Base-by-base conservation (phyloP, 164 flowering plant species). In the Brasenia schreberi region DNA sequence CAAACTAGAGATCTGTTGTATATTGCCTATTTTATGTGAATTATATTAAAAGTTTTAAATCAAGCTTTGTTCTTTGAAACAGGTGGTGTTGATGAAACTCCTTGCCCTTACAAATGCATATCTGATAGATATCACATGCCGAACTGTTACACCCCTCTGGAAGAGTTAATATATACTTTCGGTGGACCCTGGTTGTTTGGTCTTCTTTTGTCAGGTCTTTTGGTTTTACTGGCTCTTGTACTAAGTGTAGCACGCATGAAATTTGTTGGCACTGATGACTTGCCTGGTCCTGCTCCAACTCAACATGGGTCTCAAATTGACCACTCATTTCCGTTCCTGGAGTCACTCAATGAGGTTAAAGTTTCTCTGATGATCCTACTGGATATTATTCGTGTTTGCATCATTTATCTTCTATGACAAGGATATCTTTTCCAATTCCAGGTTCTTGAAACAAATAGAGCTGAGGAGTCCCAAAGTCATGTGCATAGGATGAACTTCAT, bases 171-270 rank as follows among this genome's bases (percentile, higher is more conserved):
- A 23, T 78, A 90, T 74, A 85, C 96, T 17, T 94, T 94, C 84
- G 98, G 98, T 71, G 98, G 98, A 61, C 98, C 98, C 16, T 90
- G 95, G 97, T 75, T 86, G 62, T 94, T 93, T 80, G 92, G 95
- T 64, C 72, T 90, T 76, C 71, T 87, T 68, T 88, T 93, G 2
- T 69, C 86, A n/a, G 84, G 83, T 65, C 79, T 93, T 65, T 92
- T 94, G 64, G 77, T 90, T 65, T 70, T 94, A 53, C 77, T 91
- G 68, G 97, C 97, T 65, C 82, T 90, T 39, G 93, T 93, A 68
- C 88, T 94, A 19, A 94, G 98, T 79, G 91, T 89, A 68, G 96
- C 97, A 63, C 79, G 98, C 62, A 81, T 87, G 88, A 94, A 90
- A 71, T 87, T 81, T 75, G 85, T 81, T 58, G 76, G 85, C 19